Evolutionary conservation across 2,329 filamentous ascomycete species (phyloP), one percentile per base, ranked within the genome.

Genomic region (Alternaria incomplexa): DNA sequence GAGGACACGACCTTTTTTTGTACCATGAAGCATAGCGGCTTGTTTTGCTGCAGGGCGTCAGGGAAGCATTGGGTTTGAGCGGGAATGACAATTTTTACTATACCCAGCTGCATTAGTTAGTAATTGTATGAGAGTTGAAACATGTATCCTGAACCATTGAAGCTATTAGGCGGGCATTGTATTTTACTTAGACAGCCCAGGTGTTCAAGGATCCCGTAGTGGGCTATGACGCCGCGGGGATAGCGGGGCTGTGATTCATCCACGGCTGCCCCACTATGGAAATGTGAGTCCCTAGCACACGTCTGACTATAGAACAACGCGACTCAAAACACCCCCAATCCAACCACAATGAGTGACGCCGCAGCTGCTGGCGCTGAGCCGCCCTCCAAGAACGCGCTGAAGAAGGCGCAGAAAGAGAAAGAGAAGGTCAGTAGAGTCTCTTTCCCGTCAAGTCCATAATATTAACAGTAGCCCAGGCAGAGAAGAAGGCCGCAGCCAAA

Each of bases 351-450:
- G 77, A 72, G 75, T 63, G 76, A 79, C 66, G 68, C 73, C 56
- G 63, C 71, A 51, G 65, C 73, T 32, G 62, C 70, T 47, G 69
- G 67, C 63, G 61, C 73, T 23, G 70, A 77, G 57, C 58, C 66
- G 40, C 78, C 77, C 11, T 81, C 79, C 52, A 81, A 81, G 69
- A 81, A 80, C 54, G 79, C 79, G 43, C 55, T 81, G 71, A 81
- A 81, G 73, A 81, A 81, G 73, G 73, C 75, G 10, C 77, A 78
- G 71, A 81, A 81, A 69, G 79, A 81, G 63, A 79, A 78, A 59
- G 79, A 81, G 64, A 81, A 81, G 77, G 79, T 75, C 50, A 53
- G 50, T 13, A n/a, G 22, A 48, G n/a, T 28, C 43, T 28, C 32
- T 22, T 47, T 11, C 17, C 10, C 44, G 22, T 13, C 53, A 25